A percentile compares a stretch with the other conserved stretches of the same genome.
Evolutionary conservation across 1,284 basidiomycete species (phyloP).

Genomic region (Amylostereum areolatum): DNA sequence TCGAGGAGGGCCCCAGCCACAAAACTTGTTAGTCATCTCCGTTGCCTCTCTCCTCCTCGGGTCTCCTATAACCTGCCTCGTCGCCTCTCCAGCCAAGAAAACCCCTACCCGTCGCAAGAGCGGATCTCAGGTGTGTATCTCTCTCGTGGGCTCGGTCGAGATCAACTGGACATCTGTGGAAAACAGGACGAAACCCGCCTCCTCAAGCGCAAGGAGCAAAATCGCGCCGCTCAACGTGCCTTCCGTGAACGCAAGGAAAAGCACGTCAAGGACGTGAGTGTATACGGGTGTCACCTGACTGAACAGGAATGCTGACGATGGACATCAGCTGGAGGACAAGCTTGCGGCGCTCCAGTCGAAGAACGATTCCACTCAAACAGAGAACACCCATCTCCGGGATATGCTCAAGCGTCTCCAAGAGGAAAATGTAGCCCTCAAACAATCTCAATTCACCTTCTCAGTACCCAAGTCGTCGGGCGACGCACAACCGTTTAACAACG

Average conservation of each 20-base stretch:
- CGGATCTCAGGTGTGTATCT: slow-evolving; percentile 23
- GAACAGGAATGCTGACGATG: slow-evolving; percentile 1
- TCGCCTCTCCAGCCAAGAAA: slow-evolving; percentile 19
- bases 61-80: slow-evolving; percentile 2
- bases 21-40: slow-evolving; percentile 45
- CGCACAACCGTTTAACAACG: slow-evolving; percentile 14
- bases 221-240: slow-evolving; percentile 79
- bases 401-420: slow-evolving; percentile 69
- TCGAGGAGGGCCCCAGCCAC: slow-evolving; percentile 51
- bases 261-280: slow-evolving; percentile 79
- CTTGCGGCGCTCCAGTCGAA: slow-evolving; percentile 74
- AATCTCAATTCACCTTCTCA: slow-evolving; percentile 69
- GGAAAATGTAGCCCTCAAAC: slow-evolving; percentile 72
- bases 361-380: slow-evolving; percentile 56
- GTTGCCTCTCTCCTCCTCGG: slow-evolving; percentile 5
- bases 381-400: slow-evolving; percentile 78
- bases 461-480: slow-evolving; percentile 41
- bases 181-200: slow-evolving; percentile 65
- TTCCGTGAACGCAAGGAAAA: slow-evolving; percentile 86
- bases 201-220: slow-evolving; percentile 82
- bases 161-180: not conserved
- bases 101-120: slow-evolving; percentile 33
- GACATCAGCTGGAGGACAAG: slow-evolving; percentile 70
- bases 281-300: too few species aligned
- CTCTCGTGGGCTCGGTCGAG: not conserved